A percentile compares a stretch with the other conserved stretches of the same genome.
Conservation (phyloP, 257 asterid genomes). For the Solanum stenotomum region DNA sequence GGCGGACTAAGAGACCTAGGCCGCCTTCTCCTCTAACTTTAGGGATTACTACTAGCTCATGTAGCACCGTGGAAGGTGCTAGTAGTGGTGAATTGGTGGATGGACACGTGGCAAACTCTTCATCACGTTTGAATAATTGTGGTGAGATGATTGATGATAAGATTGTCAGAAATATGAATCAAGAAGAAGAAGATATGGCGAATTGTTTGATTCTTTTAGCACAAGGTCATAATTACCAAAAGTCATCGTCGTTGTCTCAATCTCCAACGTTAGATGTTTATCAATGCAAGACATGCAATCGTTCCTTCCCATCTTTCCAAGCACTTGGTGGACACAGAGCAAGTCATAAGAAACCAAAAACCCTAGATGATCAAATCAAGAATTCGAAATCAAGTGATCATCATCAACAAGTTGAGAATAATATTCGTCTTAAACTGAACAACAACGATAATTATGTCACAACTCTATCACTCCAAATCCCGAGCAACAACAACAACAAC, state of each 20-base stretch:
- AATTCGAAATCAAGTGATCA: not conserved
- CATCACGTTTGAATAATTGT: slow-evolving; percentile 13
- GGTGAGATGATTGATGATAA: slow-evolving; percentile 7
- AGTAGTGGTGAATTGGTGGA: not conserved
- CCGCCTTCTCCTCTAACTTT: slow-evolving; percentile 36
- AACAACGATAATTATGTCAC: slow-evolving; percentile 8
- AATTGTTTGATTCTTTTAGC: slow-evolving; percentile 39
- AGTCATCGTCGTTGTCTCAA: not conserved
- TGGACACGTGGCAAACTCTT: not conserved
- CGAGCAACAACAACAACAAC: slow-evolving; percentile 9
- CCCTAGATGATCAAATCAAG: slow-evolving; percentile 1
- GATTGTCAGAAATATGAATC: not conserved
- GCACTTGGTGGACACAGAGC: slow-evolving; percentile 44
- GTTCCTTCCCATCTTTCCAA: slow-evolving; percentile 37
- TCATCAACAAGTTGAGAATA: not conserved
- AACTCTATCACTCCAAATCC: slow-evolving; percentile 38
- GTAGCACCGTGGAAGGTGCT: slow-evolving; percentile 21
- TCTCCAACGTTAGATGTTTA: not conserved
- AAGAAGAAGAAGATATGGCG: slow-evolving; percentile 41
- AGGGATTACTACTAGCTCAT: slow-evolving; percentile 40
- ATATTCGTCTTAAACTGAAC: slow-evolving; percentile 2
- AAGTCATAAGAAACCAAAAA: slow-evolving; percentile 59
- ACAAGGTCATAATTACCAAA: slow-evolving; percentile 1
- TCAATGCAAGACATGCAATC: slow-evolving; percentile 33
- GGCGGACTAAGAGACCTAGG: slow-evolving; percentile 63